phyloP scores from a whole-genome alignment of 1,284 basidiomycete genomes.

The Cutaneotrichosporon mucoides region DNA sequence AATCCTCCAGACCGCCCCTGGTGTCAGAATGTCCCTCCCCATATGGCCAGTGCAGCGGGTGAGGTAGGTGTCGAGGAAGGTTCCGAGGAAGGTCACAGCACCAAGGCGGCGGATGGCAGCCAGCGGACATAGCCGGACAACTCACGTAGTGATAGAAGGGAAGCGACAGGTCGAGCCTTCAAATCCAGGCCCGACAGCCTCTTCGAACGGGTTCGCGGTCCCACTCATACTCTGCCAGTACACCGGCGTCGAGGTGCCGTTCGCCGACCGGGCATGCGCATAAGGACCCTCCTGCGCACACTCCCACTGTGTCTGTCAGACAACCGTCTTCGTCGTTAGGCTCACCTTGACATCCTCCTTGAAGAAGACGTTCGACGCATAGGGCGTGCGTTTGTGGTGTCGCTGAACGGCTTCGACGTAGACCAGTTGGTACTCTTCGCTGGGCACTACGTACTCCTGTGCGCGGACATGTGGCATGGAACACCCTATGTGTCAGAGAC shows the following conservation, averaged over 20 bases:
- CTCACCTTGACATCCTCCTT: conserved; percentile 32
- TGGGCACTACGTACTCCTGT: conserved; percentile 1
- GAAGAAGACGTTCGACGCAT: conserved; percentile 41
- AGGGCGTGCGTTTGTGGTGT: conserved; percentile 45
- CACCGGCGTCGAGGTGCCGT: conserved; percentile 22
- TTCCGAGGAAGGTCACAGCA: too few species aligned
- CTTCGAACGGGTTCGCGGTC: conserved; percentile 33
- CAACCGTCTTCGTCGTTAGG: background rate
- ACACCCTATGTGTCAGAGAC: conserved; percentile 1
- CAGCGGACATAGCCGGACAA: background rate
- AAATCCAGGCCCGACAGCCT: conserved; percentile 31
- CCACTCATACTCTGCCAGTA: conserved; percentile 30
- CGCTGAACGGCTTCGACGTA: conserved; percentile 44
- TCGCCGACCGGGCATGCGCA: conserved; percentile 21
- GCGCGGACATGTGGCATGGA: conserved; percentile 7
- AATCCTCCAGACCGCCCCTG: conserved; percentile 34
- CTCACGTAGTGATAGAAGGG: conserved; percentile 33
- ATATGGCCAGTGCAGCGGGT: too few species aligned
- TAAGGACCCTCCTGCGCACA: conserved; percentile 31
- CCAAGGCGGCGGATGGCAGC: too few species aligned
- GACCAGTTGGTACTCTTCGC: conserved; percentile 24
- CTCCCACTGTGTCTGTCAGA: conserved; percentile 25
- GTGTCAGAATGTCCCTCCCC: background rate
- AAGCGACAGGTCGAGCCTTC: conserved; percentile 36
- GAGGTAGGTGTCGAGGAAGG: too few species aligned